These are phyloP conservation scores for Neoascochyta sp. DNA, from an alignment of 2,329 filamentous ascomycete genomes.

Conservation along the genomic window DNA sequence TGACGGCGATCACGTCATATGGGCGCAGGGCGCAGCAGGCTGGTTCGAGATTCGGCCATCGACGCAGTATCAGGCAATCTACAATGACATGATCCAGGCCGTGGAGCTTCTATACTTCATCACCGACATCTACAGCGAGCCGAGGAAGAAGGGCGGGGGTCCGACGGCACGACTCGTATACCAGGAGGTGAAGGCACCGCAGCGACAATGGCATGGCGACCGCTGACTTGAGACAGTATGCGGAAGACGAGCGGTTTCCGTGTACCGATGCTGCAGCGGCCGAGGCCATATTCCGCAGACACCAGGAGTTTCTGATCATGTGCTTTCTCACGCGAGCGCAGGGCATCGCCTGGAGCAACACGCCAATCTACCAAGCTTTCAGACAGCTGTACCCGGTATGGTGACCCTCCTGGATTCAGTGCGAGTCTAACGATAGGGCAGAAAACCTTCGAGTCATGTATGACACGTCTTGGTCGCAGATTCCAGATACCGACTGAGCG, in stretches of 20 bases:
- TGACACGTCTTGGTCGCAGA: constrained; percentile 31
- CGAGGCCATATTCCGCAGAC: constrained; percentile 29
- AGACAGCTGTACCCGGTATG: constrained; percentile 37
- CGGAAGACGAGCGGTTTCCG: constrained; percentile 30
- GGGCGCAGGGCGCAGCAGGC: constrained; percentile 62
- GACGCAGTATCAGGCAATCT: constrained; percentile 54
- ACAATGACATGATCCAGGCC: constrained; percentile 59
- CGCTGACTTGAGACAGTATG: constrained; percentile 27
- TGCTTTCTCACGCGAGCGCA: constrained; percentile 46
- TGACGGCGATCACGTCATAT: constrained; percentile 56
- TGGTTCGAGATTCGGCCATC: constrained; percentile 66
- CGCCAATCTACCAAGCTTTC: constrained; percentile 43
- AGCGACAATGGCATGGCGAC: background rate
- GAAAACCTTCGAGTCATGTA: constrained; percentile 31
- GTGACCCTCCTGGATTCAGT: no score
- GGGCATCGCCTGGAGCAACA: constrained; percentile 44
- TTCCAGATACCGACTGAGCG: constrained; percentile 14
- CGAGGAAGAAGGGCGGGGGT: constrained; percentile 40
- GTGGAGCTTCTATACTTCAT: constrained; percentile 62
- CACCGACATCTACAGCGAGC: constrained; percentile 53
- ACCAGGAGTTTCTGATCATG: constrained; percentile 44
- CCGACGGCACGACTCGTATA: constrained; percentile 40
- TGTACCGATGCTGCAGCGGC: constrained; percentile 25
- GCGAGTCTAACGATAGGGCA: no score
- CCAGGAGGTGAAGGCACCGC: constrained; percentile 25